A percentile compares a stretch with the other conserved stretches of the same genome.
phyloP scores from a whole-genome alignment of 495 filamentous ascomycete genomes.

The Tetracladium marchalianum region DNA sequence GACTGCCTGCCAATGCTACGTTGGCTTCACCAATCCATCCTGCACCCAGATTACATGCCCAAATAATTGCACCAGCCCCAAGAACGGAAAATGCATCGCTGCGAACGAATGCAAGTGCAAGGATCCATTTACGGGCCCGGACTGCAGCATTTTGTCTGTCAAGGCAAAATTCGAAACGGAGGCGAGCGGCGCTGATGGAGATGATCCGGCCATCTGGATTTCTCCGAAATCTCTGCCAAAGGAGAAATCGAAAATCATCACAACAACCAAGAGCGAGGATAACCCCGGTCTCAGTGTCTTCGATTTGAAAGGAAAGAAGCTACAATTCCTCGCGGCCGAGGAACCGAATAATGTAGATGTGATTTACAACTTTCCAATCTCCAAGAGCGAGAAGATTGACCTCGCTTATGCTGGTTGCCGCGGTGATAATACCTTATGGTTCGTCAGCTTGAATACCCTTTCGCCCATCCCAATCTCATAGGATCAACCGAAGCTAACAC shows the following conservation, averaged over 20 bases:
- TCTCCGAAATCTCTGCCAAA: constrained; percentile 15
- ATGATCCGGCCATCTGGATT: constrained; percentile 29
- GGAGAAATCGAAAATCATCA: constrained; percentile 24
- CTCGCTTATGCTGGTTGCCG: constrained; percentile 25
- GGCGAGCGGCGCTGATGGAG: constrained; percentile 23
- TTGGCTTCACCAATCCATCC: constrained; percentile 14
- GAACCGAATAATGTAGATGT: constrained; percentile 30
- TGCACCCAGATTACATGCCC: constrained; percentile 21
- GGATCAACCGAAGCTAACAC: too few relatives aligned
- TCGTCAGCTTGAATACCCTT: too few relatives aligned
- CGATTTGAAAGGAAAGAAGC: constrained; percentile 22
- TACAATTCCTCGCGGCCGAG: constrained; percentile 19
- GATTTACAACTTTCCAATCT: constrained; percentile 22
- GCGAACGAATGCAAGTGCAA: constrained; percentile 22
- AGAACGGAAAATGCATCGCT: constrained; percentile 21
- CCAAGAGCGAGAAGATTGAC: constrained; percentile 19
- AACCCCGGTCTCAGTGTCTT: constrained; percentile 25
- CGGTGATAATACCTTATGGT: constrained; percentile 8
- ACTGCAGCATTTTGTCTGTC: constrained; percentile 24
- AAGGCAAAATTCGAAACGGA: constrained; percentile 23
- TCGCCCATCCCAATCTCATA: too few relatives aligned
- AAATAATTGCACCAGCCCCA: constrained; percentile 17
- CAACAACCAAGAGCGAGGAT: constrained; percentile 22
- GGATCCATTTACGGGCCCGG: constrained; percentile 22
- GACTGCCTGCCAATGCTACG: constrained; percentile 20